phyloP scores from a whole-genome alignment of 352 stramenopile genomes.

The Globisporangium uncinulatum region DNA sequence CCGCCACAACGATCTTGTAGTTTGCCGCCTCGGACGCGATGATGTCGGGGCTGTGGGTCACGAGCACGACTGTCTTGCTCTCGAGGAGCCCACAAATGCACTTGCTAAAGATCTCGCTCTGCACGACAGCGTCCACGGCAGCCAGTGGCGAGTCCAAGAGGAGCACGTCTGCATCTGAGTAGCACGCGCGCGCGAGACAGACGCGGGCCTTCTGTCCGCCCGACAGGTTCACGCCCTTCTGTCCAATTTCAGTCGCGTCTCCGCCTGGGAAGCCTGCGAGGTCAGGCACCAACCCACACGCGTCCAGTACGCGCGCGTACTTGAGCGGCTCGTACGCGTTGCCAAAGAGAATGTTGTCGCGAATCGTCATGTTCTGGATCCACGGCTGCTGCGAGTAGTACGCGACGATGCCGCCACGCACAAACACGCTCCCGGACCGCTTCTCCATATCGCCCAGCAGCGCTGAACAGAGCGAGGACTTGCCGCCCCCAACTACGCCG shows the following conservation, averaged over 20 bases:
- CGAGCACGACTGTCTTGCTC: constrained; percentile 80
- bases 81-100: constrained; percentile 35
- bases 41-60: constrained; percentile 88
- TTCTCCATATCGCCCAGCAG: constrained; percentile 78
- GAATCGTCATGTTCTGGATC: constrained; percentile 93
- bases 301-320: constrained; percentile 60
- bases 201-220: constrained; percentile 90
- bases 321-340: constrained; percentile 35
- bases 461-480: constrained; percentile 37
- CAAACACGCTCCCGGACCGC: constrained; percentile 25
- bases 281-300: constrained; percentile 84
- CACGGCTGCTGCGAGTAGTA: constrained; percentile 90
- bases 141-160: constrained; percentile 91
- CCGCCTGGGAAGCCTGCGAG: constrained; percentile 71
- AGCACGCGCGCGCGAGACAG: constrained; percentile 60
- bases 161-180: constrained; percentile 57
- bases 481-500: constrained; percentile 37
- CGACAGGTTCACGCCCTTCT: constrained; percentile 94
- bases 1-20: constrained; percentile 15
- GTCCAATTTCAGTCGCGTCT: constrained; percentile 93
- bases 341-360: constrained; percentile 95
- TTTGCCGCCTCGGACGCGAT: constrained; percentile 26
- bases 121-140: constrained; percentile 93
- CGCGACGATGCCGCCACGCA: constrained; percentile 26
- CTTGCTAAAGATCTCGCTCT: constrained; percentile 86